phyloP scores from a whole-genome alignment of 2,329 filamentous ascomycete genomes.

The Helminthosporium solani region DNA sequence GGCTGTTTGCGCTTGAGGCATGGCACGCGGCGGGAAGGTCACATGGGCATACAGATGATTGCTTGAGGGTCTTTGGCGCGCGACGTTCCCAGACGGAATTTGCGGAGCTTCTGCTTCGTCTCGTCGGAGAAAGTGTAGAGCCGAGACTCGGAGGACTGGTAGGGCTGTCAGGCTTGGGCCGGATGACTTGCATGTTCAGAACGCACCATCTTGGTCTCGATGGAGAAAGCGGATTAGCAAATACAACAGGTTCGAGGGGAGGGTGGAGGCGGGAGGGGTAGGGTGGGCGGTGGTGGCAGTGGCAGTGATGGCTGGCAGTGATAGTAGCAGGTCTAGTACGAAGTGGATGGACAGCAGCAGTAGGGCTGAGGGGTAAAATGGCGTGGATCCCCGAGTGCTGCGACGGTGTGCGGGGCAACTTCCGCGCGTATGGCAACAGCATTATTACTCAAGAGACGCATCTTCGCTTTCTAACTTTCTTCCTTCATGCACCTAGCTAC shows the following conservation, averaged over 20 bases:
- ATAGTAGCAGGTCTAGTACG: too few species aligned
- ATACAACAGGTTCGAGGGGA: too few species aligned
- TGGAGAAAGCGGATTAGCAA: not conserved
- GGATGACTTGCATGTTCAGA: not conserved
- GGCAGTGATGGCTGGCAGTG: too few species aligned
- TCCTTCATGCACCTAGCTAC: slow-evolving; percentile 20
- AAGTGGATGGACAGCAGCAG: not conserved
- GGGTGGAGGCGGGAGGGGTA: too few species aligned
- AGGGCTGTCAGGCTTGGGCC: slow-evolving; percentile 2
- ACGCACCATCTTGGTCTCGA: not conserved
- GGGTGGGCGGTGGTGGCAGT: not conserved
- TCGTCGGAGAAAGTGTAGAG: slow-evolving; percentile 91
- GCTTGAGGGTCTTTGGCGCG: slow-evolving; percentile 84
- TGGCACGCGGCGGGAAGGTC: slow-evolving; percentile 4
- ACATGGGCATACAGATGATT: slow-evolving; percentile 75
- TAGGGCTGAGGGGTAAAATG: slow-evolving; percentile 19
- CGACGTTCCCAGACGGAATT: slow-evolving; percentile 90
- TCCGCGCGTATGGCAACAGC: slow-evolving; percentile 11
- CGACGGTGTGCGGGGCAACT: slow-evolving; percentile 20
- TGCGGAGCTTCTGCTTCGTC: slow-evolving; percentile 85
- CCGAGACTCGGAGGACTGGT: slow-evolving; percentile 72
- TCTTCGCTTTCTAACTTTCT: slow-evolving; percentile 6
- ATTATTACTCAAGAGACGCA: slow-evolving; percentile 8
- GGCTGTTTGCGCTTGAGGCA: not conserved
- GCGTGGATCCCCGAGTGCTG: slow-evolving; percentile 7